Base-by-base conservation (phyloP, 2,329 filamentous ascomycete species). In the Fusarium poae region DNA sequence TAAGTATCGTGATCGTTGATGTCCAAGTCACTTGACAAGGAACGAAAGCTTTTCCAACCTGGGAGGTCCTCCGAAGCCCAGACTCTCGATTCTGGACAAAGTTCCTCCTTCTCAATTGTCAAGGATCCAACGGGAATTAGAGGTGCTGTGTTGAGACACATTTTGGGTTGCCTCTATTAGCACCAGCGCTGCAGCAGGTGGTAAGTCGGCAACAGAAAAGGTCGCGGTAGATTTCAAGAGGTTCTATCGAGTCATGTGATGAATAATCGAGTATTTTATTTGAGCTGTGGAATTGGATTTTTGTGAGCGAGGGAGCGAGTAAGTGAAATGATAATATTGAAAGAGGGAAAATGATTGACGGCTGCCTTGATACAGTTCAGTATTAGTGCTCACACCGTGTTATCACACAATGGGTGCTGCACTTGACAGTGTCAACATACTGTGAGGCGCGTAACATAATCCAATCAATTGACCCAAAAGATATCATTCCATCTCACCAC, bases 81-180 rank as follows among this genome's bases (percentile, higher is more conserved):
- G 6, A 52, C 25, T 18, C 74, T 70, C 12, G 53, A 34, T 6
- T 30, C 39, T 32, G 68, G n/a, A 13, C 46, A 23, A 18, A n/a
- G 43, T 7, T 76, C 70, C 6, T 73, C 65, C 27, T 49, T 61
- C 2, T 65, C 57, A 48, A 83, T 65, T 18, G 67, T 62, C 3
- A 84, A 66, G 60, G 79, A 81, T 50, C 83, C 83, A 21, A 76
- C 75, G 2, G 82, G 81, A 53, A 85, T 81, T 62, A 82, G 82
- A 37, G 68, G 51, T 35, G 68, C 52, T 42, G 35, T 25, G 52
- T 57, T 44, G 44, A 57, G 35, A 58, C 53, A 68, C 76, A 73
- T 73, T 27, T 52, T 25, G n/a, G 21, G 21, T 29, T 29, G 45
- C 34, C 25, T 25, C 23, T 32, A 29, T 20, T 23, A 44, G 55